A percentile compares a stretch with the other conserved stretches of the same genome.
These are phyloP conservation scores for Penicillium brevicompactum DNA, from an alignment of 2,329 filamentous ascomycete genomes.

Conservation along the genomic window DNA sequence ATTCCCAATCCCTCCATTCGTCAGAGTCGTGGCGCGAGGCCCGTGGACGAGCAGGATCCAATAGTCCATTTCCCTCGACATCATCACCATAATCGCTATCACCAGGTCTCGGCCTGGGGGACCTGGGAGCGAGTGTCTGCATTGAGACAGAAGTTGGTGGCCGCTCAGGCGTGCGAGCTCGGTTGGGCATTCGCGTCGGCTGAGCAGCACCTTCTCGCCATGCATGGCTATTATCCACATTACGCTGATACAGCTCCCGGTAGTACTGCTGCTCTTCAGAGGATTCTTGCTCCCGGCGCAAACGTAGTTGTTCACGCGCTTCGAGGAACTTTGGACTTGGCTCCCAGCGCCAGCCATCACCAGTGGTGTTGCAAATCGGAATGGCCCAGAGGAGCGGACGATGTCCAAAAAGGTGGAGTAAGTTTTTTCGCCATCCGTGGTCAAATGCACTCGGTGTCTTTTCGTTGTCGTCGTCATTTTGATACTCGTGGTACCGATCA, in stretches of 20 bases:
- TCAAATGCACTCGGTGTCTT: slow-evolving; percentile 93
- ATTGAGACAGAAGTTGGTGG: slow-evolving; percentile 46
- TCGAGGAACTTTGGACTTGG: slow-evolving; percentile 76
- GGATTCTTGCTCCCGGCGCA: slow-evolving; percentile 32
- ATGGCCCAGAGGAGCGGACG: slow-evolving; percentile 73
- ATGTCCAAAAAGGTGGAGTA: slow-evolving; percentile 79
- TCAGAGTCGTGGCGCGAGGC: slow-evolving; percentile 24
- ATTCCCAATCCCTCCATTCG: slow-evolving; percentile 47
- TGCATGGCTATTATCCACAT: slow-evolving; percentile 32
- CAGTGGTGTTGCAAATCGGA: slow-evolving; percentile 80
- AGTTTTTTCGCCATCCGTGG: slow-evolving; percentile 77
- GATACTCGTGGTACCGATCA: slow-evolving; percentile 74
- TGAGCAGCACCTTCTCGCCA: slow-evolving; percentile 27
- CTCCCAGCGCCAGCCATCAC: slow-evolving; percentile 95
- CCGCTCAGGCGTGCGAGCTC: slow-evolving; percentile 29
- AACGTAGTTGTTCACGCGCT: slow-evolving; percentile 48
- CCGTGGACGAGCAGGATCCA: slow-evolving; percentile 17
- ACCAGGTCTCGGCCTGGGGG: slow-evolving; percentile 38
- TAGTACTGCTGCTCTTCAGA: slow-evolving; percentile 35
- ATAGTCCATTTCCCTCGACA: slow-evolving; percentile 23
- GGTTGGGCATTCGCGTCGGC: slow-evolving; percentile 22
- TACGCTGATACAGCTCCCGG: slow-evolving; percentile 38
- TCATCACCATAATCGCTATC: slow-evolving; percentile 39
- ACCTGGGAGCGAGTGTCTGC: slow-evolving; percentile 44
- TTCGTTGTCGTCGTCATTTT: slow-evolving; percentile 85